Percentiles rank a stretch among this genome's conserved stretches.
These are phyloP conservation scores for Hirsutella minnesotensis DNA, from an alignment of 2,329 filamentous ascomycete genomes.

Conservation along the genomic window DNA sequence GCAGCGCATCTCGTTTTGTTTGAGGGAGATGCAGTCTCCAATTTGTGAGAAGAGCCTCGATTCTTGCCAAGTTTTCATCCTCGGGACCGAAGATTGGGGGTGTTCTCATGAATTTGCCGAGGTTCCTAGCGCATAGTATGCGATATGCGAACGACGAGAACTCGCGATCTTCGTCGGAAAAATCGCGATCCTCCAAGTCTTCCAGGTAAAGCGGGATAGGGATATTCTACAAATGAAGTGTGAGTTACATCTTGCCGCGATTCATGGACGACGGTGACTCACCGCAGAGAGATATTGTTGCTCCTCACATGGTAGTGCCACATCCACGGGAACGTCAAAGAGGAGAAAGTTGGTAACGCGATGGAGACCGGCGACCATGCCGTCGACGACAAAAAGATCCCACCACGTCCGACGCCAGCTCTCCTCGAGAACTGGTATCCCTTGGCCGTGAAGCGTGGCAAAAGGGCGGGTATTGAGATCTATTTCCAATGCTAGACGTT, in stretches of 20 bases:
- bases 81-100: constrained; percentile 38
- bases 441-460: constrained; percentile 49
- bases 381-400: constrained; percentile 71
- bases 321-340: constrained; percentile 54
- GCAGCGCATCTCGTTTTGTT: constrained; percentile 57
- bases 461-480: constrained; percentile 62
- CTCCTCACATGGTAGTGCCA: constrained; percentile 73
- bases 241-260: not conserved
- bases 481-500: constrained; percentile 62
- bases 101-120: constrained; percentile 61
- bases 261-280: constrained; percentile 15
- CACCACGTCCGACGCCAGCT: constrained; percentile 86
- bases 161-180: constrained; percentile 53
- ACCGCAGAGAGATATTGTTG: constrained; percentile 52
- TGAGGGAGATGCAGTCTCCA: constrained; percentile 72
- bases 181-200: constrained; percentile 67
- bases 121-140: constrained; percentile 67
- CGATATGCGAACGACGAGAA: constrained; percentile 83
- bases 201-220: constrained; percentile 50
- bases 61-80: constrained; percentile 37
- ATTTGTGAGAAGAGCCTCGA: constrained; percentile 48
- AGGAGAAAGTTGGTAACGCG: constrained; percentile 59
- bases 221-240: constrained; percentile 32
- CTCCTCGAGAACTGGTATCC: constrained; percentile 62
- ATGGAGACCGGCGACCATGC: constrained; percentile 72